phyloP scores from a whole-genome alignment of 2,329 filamentous ascomycete species.

The Pseudofabraea citricarpa region DNA sequence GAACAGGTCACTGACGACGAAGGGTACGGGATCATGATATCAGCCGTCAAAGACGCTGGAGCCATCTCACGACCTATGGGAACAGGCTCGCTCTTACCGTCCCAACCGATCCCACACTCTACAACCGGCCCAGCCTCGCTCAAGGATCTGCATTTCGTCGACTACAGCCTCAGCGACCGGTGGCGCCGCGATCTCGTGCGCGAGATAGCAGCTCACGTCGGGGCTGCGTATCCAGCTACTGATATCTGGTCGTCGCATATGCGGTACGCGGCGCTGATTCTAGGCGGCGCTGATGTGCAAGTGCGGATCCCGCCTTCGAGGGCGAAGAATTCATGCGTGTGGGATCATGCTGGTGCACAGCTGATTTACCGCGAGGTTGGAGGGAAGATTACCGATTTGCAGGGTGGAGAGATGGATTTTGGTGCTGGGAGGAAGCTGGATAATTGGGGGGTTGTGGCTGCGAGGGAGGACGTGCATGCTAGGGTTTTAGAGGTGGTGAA shows the following conservation, averaged over 20 bases:
- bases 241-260: slow-evolving; percentile 49
- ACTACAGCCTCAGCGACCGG: slow-evolving; percentile 35
- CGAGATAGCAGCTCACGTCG: slow-evolving; percentile 23
- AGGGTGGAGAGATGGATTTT: slow-evolving; percentile 44
- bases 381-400: slow-evolving; percentile 43
- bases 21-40: slow-evolving; percentile 44
- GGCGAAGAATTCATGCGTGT: slow-evolving; percentile 30
- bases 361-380: slow-evolving; percentile 46
- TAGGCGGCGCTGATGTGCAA: slow-evolving; percentile 43
- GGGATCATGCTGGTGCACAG: slow-evolving; percentile 51
- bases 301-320: slow-evolving; percentile 39
- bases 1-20: slow-evolving; percentile 37
- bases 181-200: slow-evolving; percentile 33
- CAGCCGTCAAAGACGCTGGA: slow-evolving; percentile 41
- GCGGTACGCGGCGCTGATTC: slow-evolving; percentile 46
- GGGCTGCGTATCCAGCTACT: slow-evolving; percentile 40
- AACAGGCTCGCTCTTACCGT: slow-evolving; percentile 26
- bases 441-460: slow-evolving; percentile 37
- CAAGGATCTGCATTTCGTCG: slow-evolving; percentile 38
- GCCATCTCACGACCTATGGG: slow-evolving; percentile 32
- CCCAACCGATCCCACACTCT: slow-evolving; percentile 24
- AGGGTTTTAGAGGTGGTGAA: slow-evolving; percentile 8
- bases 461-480: slow-evolving; percentile 31
- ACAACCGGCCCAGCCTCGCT: slow-evolving; percentile 5
- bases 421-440: slow-evolving; percentile 33